Evolutionary conservation across 2,329 filamentous ascomycete genomes (phyloP).

Genomic region (Epichloe amarillans): DNA sequence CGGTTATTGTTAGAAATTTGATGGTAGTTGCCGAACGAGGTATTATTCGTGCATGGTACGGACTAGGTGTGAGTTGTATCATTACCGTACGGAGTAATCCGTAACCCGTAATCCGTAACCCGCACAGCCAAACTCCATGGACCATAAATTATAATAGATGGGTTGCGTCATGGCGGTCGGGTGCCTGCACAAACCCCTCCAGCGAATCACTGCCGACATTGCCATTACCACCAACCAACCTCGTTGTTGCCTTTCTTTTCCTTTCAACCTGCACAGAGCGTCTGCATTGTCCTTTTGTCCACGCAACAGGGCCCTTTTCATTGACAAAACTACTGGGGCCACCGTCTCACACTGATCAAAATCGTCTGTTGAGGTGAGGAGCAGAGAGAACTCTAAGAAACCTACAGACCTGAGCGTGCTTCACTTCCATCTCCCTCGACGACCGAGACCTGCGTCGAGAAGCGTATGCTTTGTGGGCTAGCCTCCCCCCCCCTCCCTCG

Average conservation of each 20-base stretch:
- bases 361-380: not conserved
- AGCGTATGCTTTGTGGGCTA: not conserved
- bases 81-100: too few relatives aligned
- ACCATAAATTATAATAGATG: too few relatives aligned
- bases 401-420: not conserved
- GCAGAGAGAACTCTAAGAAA: not conserved
- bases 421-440: not conserved
- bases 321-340: not conserved
- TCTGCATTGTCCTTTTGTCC: not conserved
- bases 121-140: too few relatives aligned
- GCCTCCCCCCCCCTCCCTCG: too few relatives aligned
- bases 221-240: too few relatives aligned
- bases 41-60: too few relatives aligned
- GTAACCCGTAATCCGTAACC: too few relatives aligned
- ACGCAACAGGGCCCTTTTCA: not conserved
- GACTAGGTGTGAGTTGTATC: too few relatives aligned
- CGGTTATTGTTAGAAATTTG: not conserved
- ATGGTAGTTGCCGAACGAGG: not conserved
- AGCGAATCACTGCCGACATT: not conserved
- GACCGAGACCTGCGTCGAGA: not conserved
- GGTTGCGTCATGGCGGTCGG: conserved; percentile 21
- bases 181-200: conserved; percentile 13
- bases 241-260: not conserved
- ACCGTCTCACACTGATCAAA: not conserved
- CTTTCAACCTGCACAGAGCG: not conserved